Evolutionary conservation across 495 filamentous ascomycete species (phyloP).

Genomic region (Penicillium tannophilum): DNA sequence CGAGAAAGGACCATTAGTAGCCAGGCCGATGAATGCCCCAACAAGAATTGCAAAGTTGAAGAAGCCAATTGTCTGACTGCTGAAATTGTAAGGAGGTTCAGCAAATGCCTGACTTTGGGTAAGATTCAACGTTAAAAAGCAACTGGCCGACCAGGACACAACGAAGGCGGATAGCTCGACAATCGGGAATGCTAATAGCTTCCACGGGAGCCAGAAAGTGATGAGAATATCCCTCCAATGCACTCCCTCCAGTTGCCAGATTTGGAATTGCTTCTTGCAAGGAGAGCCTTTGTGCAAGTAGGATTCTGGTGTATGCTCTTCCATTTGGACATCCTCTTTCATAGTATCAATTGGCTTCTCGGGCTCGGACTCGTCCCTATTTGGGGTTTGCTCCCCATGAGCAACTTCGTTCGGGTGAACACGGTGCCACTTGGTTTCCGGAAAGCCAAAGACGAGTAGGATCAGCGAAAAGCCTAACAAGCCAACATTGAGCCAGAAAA

Average conservation of each 20-base stretch:
- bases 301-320: constrained; percentile 26
- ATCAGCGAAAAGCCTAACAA: constrained; percentile 49
- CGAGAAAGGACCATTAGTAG: constrained; percentile 59
- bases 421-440: constrained; percentile 63
- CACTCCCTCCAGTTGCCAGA: constrained; percentile 47
- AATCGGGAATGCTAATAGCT: constrained; percentile 63
- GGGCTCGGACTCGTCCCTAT: constrained; percentile 5
- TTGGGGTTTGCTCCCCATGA: background rate
- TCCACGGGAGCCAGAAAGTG: constrained; percentile 53
- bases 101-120: constrained; percentile 64
- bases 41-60: constrained; percentile 48
- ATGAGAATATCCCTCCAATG: constrained; percentile 44
- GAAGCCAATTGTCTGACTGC: constrained; percentile 53
- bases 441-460: constrained; percentile 57
- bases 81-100: constrained; percentile 60
- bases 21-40: constrained; percentile 56
- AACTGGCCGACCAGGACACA: constrained; percentile 61
- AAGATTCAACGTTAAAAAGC: constrained; percentile 63
- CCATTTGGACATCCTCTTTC: constrained; percentile 23
- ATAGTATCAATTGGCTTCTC: constrained; percentile 24
- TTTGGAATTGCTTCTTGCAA: constrained; percentile 54
- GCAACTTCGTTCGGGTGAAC: constrained; percentile 25
- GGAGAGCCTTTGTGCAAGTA: constrained; percentile 54
- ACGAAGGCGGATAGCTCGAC: constrained; percentile 62
- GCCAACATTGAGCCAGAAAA: constrained; percentile 60